Evolutionary conservation across 2,329 filamentous ascomycete genomes (phyloP), one percentile per base, ranked within the genome.

Genomic region (Lasiodiplodia hormozganensis): DNA sequence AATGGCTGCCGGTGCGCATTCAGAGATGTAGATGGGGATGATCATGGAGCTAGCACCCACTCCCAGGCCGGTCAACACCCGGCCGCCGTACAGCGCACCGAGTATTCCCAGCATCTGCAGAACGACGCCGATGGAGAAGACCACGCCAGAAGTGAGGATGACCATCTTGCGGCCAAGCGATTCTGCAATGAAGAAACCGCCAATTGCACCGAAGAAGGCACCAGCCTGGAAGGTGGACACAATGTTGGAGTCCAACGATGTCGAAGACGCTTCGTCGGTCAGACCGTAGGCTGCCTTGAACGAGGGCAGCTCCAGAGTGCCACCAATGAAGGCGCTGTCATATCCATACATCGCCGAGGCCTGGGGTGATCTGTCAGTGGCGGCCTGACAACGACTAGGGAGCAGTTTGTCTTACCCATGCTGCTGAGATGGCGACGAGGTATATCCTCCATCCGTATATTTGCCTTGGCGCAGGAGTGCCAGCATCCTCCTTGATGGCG

Each of bases 371-470:
- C 1, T 34, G 23, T 62, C 38, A 62, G 57, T 28, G 38, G 51
- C 11, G 18, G 10, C 4, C 25, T 53, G 51, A 28, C 1, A 18
- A 18, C 8, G 28, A 23, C 3, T 7, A 0, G 3, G n/a, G 21
- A 25, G 10, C 12, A 31, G 28, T 34, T n/a, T 18, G 5, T 23
- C 62, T 40, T 23, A 65, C 62, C 89, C 83, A 87, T 88, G 60
- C 89, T 90, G 70, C 90, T 90, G 70, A 91, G 92, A 78, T 89
- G 58, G 88, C 88, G 71, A 90, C 82, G 67, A 84, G 84, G 71
- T 90, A 87, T 34, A 90, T 88, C 68, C 89, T 85, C 89, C 89
- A 92, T 74, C 89, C 88, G 79, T 91, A 92, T 69, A 92, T 88
- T 75, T 90, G 86, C 6, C 18, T 54, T n/a, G 62, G 62, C 21